These are phyloP conservation scores for Amaranthus cruentus DNA, from an alignment of 148 eudicot genomes.

Conservation along the genomic window DNA sequence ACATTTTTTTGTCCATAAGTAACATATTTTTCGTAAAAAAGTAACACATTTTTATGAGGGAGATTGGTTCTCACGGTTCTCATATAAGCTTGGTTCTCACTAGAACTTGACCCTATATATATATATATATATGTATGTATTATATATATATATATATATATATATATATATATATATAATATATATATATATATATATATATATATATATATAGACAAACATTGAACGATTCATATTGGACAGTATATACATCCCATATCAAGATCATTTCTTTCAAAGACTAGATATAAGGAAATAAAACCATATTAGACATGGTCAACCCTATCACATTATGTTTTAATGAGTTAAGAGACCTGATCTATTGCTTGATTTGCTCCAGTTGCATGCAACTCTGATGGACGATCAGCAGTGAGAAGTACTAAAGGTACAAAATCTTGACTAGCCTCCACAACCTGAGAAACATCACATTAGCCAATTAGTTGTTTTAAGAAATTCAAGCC, in stretches of 20 bases:
- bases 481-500: slow-evolving; percentile 9
- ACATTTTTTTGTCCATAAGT: too few relatives aligned
- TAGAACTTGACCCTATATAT: too few relatives aligned
- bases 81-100: too few relatives aligned
- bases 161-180: too few relatives aligned
- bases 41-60: too few relatives aligned
- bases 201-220: too few relatives aligned
- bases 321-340: background rate
- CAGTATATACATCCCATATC: background rate
- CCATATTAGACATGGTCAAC: background rate
- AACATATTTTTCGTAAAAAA: too few relatives aligned
- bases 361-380: slow-evolving; percentile 98
- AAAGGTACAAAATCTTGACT: slow-evolving; percentile 91
- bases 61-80: too few relatives aligned
- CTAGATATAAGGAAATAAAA: background rate
- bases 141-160: too few relatives aligned
- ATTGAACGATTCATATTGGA: background rate
- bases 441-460: slow-evolving; percentile 87
- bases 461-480: slow-evolving; percentile 5
- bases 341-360: slow-evolving; percentile 58
- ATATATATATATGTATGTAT: too few relatives aligned
- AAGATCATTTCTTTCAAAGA: background rate
- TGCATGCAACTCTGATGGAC: slow-evolving; percentile 85
- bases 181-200: too few relatives aligned
- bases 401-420: slow-evolving; percentile 87